Base-by-base conservation (phyloP, 179 eudicot species). In the Vitellaria paradoxa region DNA sequence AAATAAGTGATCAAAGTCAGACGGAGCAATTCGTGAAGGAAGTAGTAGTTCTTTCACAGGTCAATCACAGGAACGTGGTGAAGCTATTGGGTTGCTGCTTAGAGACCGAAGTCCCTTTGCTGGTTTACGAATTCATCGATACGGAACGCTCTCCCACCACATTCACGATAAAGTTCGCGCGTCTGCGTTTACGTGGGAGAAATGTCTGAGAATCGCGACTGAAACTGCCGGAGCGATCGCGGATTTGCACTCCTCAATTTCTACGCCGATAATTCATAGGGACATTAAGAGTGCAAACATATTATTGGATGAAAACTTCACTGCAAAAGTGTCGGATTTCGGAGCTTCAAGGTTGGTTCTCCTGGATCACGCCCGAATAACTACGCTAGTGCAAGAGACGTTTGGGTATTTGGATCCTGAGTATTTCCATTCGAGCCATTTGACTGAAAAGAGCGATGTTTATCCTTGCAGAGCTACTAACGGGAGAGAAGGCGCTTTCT, bases 391-490 rank as follows among this genome's bases (percentile, higher is more conserved):
- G 67, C 67, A 24, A 64, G 67, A 45, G 37, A 64, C 67, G 3
- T 24, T 64, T 12, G 45, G 67, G 4, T 64, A 64, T 45, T 64
- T 64, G 18, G 67, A 64, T 12, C 67, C 67, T 24, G 67, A 64
- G 23, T 64, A 64, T 26, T 24, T 64, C 42, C 67, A 64, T 26
- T 23, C 67, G 14, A 24, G 67, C 67, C 67, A 64, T 11, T 24
- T 64, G 42, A 64, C 67, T 3, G 67, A 64, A 18, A 64, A 64
- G 40, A 64, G 67, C 8, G 67, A 64, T 64, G 67, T 64, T 24
- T 64, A 64, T 64, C 67, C 67, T 64, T 24, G 67, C 15, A 0
- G 67, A 64, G 67, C 67, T 64, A 64, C 17, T 64, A 26, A 64
- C 67, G 0, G 67, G 67, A 8, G 14, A 64, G 42, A 64, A 11